Conservation (phyloP, 192 early-diverging fungal genomes). For the Linnemannia exigua region DNA sequence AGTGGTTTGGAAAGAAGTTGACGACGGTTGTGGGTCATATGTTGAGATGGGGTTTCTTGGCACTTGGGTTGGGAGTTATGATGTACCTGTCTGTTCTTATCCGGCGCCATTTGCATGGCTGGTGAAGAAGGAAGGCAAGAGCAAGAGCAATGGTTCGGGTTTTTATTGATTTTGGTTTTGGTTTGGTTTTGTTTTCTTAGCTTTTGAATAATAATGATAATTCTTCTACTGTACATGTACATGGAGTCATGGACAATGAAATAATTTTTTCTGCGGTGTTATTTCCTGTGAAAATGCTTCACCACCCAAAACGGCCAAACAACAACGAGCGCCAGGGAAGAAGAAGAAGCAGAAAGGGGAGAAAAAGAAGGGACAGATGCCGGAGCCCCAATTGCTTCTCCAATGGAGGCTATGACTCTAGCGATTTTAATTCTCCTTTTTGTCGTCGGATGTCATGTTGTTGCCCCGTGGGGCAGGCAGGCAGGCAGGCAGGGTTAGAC, state of each 20-base stretch:
- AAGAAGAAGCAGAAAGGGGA: background rate
- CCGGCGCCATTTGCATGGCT: slow-evolving; percentile 36
- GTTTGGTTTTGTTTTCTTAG: no score
- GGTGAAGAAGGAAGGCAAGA: slow-evolving; percentile 16
- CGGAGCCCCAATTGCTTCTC: background rate
- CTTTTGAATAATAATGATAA: no score
- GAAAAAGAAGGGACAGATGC: background rate
- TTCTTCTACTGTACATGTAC: no score
- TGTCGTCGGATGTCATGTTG: background rate
- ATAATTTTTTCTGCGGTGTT: no score
- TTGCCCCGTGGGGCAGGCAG: background rate
- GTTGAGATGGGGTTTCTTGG: slow-evolving; percentile 48
- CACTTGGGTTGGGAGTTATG: slow-evolving; percentile 29
- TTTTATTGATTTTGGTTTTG: no score
- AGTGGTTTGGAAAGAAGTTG: slow-evolving; percentile 51
- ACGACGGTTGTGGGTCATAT: slow-evolving; percentile 44
- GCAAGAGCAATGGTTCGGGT: no score
- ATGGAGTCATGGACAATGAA: no score
- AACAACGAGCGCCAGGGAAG: no score
- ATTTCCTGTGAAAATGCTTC: no score
- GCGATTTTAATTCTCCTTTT: background rate
- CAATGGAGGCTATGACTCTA: background rate
- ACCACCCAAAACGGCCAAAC: background rate
- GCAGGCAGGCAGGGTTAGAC: background rate
- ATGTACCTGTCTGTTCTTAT: slow-evolving; percentile 15